Conservation (phyloP, 345 rosid species). For the Angophora floribunda region DNA sequence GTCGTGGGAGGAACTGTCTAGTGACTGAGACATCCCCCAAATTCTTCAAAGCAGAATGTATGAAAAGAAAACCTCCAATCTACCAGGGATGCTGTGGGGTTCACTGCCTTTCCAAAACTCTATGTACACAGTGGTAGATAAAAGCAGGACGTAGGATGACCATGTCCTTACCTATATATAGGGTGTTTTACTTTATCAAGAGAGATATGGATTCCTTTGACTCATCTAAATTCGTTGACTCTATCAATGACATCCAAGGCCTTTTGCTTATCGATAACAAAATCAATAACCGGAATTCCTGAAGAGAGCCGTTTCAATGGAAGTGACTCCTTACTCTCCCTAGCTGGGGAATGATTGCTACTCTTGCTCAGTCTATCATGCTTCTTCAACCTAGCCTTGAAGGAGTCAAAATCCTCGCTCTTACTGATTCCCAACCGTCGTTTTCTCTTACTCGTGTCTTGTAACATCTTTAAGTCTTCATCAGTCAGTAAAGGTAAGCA, state of each 20-base stretch:
- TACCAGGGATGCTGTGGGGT: not conserved
- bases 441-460: constrained; percentile 62
- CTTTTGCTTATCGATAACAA: constrained; percentile 40
- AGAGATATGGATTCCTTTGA: not conserved
- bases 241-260: constrained; percentile 50
- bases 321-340: constrained; percentile 27
- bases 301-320: constrained; percentile 30
- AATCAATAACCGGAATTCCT: constrained; percentile 27
- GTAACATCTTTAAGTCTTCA: constrained; percentile 59
- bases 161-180: not conserved
- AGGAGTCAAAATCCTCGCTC: constrained; percentile 64
- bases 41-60: not conserved
- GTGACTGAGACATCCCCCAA: not conserved
- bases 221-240: constrained; percentile 22
- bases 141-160: not conserved
- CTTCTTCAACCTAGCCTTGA: constrained; percentile 17
- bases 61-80: not conserved
- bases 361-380: constrained; percentile 46
- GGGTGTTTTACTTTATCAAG: not conserved
- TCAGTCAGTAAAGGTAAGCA: constrained; percentile 18
- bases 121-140: not conserved
- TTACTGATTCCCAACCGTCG: constrained; percentile 70
- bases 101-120: not conserved
- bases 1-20: not conserved
- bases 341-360: constrained; percentile 18